Conservation (phyloP, 805 yeast genomes). For the Sungouiozyma ichnusensis region DNA sequence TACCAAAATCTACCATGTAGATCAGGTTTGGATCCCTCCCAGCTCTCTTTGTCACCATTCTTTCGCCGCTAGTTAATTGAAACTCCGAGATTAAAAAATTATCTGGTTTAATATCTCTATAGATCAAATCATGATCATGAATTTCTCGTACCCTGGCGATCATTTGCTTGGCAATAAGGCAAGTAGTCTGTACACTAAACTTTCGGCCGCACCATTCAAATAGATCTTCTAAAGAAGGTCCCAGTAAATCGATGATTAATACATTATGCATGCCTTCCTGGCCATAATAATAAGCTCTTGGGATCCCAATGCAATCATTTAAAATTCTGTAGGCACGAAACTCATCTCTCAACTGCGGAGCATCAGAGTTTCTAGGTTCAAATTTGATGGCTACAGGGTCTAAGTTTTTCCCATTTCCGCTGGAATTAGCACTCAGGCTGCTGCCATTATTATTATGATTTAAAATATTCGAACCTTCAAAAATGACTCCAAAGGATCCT, state of each 20-base stretch:
- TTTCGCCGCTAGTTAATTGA: conserved; percentile 15
- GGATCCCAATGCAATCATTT: conserved; percentile 61
- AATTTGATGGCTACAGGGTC: conserved; percentile 64
- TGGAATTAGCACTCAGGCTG: conserved; percentile 3
- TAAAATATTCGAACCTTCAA: conserved; percentile 67
- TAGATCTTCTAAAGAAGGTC: conserved; percentile 74
- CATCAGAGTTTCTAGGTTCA: conserved; percentile 71
- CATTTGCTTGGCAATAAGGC: conserved; percentile 71
- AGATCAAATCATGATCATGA: conserved; percentile 67
- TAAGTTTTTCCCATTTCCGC: neutral
- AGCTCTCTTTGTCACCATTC: conserved; percentile 40
- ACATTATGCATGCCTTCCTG: conserved; percentile 79
- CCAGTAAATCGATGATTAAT: conserved; percentile 62
- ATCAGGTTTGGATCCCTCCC: conserved; percentile 53
- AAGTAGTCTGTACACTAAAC: conserved; percentile 62
- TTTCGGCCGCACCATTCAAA: conserved; percentile 83
- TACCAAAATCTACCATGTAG: conserved; percentile 73
- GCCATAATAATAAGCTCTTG: conserved; percentile 77
- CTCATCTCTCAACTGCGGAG: conserved; percentile 76
- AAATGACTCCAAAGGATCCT: conserved; percentile 78
- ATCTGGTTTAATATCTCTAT: conserved; percentile 78
- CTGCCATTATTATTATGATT: conserved; percentile 24
- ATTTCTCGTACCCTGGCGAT: conserved; percentile 59
- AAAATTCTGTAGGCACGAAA: conserved; percentile 67
- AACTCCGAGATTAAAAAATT: conserved; percentile 49